Base-by-base conservation (phyloP, 768 basidiomycete genomes). In the Rubroboletus pulcherrimus region DNA sequence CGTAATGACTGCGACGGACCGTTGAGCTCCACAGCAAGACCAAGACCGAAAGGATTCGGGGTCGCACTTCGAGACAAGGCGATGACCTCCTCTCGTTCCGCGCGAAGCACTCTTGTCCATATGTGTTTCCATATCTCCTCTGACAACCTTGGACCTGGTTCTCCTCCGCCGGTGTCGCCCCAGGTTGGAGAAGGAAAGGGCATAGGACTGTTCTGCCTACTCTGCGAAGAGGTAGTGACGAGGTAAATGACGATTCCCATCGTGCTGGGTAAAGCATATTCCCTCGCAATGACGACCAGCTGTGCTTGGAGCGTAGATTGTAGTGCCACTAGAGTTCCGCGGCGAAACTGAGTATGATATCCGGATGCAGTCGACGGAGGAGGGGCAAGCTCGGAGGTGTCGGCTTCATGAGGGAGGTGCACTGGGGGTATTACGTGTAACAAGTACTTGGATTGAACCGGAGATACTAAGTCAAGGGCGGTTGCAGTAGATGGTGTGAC, bases 181-280 rank as follows among this genome's bases (percentile, higher is more conserved):
- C 50, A 34, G 29, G 38, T 54, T 43, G 46, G 56, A 39, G 59
- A 57, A 51, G 62, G 54, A 42, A 52, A 59, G 51, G 67, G 63
- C 35, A 58, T 35, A 1, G 66, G 55, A 34, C 55, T 54, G 40
- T 51, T 55, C 31, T 53, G 59, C 15, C 51, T 54, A 41, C 49
- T 59, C 51, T 63, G 70, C 6, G 65, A 45, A 45, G 73, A 59
- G 19, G 75, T 63, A 38, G 75, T 76, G 42, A 91, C 81, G 44
- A 98, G 82, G 71, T 94, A 98, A 2, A 98, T 77, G 41, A 91
- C 77, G 45, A 98, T 73, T 6, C 95, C 95, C 14, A 81, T 72
- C 0, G 90, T 91, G 61, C 87, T 92, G 1, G 95, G 95, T 17
- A 98, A 76, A 3, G 91, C 90, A 65, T 94, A 98, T 72, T 98